Evolutionary conservation across 495 filamentous ascomycete genomes (phyloP).

Genomic region (Tuber aestivum): DNA sequence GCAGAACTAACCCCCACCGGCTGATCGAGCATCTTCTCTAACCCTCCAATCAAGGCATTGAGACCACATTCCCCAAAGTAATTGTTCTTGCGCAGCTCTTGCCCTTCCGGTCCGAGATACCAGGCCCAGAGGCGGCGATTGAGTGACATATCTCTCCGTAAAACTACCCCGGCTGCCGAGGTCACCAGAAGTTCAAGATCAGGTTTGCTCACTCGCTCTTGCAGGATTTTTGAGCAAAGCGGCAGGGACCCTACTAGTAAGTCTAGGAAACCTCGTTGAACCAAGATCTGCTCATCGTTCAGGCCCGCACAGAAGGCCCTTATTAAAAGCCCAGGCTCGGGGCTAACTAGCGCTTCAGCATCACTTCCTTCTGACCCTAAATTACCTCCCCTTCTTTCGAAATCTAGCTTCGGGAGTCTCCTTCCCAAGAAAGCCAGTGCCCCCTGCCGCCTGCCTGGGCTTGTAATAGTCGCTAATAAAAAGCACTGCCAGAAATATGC

Average conservation of each 20-base stretch:
- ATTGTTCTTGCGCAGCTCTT: constrained; percentile 51
- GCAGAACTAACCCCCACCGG: constrained; percentile 50
- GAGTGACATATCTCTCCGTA: constrained; percentile 87
- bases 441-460: constrained; percentile 71
- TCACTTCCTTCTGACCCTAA: constrained; percentile 42
- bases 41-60: constrained; percentile 62
- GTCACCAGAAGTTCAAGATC: constrained; percentile 76
- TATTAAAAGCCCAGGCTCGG: constrained; percentile 84
- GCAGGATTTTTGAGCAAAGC: constrained; percentile 76
- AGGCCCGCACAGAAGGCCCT: constrained; percentile 86
- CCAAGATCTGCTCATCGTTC: constrained; percentile 80
- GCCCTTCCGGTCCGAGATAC: constrained; percentile 71
- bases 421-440: constrained; percentile 78
- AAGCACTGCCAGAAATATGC: constrained; percentile 99
- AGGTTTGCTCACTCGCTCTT: constrained; percentile 58
- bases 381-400: constrained; percentile 39
- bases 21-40: constrained; percentile 68
- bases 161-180: constrained; percentile 77
- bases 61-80: constrained; percentile 81
- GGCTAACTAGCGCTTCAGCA: constrained; percentile 71
- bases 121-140: constrained; percentile 95
- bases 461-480: constrained; percentile 87
- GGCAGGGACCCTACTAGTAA: constrained; percentile 86
- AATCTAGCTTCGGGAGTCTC: constrained; percentile 66
- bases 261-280: constrained; percentile 90